Base-by-base conservation (phyloP, 768 basidiomycete genomes). In the Russula sp. region DNA sequence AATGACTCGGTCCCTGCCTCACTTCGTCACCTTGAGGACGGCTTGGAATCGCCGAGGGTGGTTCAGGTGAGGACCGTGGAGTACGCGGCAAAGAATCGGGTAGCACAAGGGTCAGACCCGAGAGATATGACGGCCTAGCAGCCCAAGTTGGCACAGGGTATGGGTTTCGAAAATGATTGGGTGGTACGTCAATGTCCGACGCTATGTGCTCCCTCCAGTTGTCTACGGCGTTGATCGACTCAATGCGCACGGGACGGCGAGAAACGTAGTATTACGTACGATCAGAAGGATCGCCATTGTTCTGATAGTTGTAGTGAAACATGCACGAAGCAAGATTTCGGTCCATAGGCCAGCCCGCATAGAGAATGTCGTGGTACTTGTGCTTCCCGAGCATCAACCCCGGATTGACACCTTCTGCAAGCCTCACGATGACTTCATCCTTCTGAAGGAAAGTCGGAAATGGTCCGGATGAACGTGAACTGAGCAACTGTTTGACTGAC, bases 91-190 rank as follows among this genome's bases (percentile, higher is more conserved):
- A 29, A 29, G 41, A 45, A 9, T 51, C 53, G 2, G 65, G 65
- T 20, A 65, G 18, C 3, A 32, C 3, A 32, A 18, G 29, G 20
- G 36, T 38, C 13, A 55, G 18, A 51, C 6, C 32, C 2, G 47
- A 25, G 48, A 65, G n/a, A 39, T 55, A 9, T 14, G 63, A 50
- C 7, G 58, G 63, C 18, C 39, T 51, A 5, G 14, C 8, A 2
- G 51, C n/a, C 65, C 65, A 65, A 18, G 54, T 65, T 22, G 65
- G 65, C 7, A 32, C 20, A 6, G 65, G 63, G 50, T 60, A 66
- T 34, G 63, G 63, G 10, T 54, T n/a, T 10, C 46, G 49, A 36
- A 65, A 65, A 20, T 36, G 11, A 46, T 36, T 36, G 7, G 42
- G 56, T 13, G 65, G 57, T 7, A 9, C 25, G 16, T 29, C 13